A percentile compares a stretch with the other conserved stretches of the same genome.
Evolutionary conservation across 148 eudicot species (phyloP).

Genomic region (Cornus controversa): DNA sequence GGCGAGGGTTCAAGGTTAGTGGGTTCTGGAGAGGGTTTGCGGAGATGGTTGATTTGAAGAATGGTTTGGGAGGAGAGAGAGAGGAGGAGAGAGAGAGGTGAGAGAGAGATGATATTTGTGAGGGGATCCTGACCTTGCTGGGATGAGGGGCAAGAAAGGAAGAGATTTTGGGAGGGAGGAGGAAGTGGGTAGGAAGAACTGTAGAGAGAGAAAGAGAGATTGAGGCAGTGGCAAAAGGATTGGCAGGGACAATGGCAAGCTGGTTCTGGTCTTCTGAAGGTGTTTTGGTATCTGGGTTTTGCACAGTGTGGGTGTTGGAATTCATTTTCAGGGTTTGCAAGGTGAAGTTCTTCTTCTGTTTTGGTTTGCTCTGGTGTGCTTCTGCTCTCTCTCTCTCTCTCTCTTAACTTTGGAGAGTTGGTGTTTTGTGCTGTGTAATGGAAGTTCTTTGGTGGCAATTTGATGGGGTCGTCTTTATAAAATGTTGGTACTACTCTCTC

Average conservation of each 20-base stretch:
- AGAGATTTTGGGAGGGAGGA: constrained; percentile 42
- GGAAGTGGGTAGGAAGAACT: constrained; percentile 54
- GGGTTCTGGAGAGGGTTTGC: constrained; percentile 58
- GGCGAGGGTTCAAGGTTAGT: constrained; percentile 51
- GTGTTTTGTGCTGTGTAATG: background rate
- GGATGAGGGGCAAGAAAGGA: constrained; percentile 28
- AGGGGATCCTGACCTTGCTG: constrained; percentile 47
- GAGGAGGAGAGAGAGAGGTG: constrained; percentile 52
- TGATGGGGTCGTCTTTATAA: background rate
- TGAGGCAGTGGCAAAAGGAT: constrained; percentile 46
- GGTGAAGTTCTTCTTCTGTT: constrained; percentile 16
- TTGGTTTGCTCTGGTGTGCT: background rate
- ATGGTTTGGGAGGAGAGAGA: constrained; percentile 39
- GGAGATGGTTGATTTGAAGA: constrained; percentile 22
- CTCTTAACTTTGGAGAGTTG: no score
- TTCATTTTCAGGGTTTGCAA: background rate
- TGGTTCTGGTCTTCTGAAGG: constrained; percentile 24
- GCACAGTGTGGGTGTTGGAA: constrained; percentile 10
- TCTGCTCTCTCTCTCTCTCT: background rate
- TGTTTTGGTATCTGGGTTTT: constrained; percentile 14
- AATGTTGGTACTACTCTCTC: background rate
- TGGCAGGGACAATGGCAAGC: constrained; percentile 8
- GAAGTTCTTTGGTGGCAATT: background rate
- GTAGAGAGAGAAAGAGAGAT: constrained; percentile 72
- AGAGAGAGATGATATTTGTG: constrained; percentile 54